Percentiles rank a stretch among this genome's conserved stretches.
Evolutionary conservation across 257 asterid genomes (phyloP).

Genomic region (Paulownia fortunei): DNA sequence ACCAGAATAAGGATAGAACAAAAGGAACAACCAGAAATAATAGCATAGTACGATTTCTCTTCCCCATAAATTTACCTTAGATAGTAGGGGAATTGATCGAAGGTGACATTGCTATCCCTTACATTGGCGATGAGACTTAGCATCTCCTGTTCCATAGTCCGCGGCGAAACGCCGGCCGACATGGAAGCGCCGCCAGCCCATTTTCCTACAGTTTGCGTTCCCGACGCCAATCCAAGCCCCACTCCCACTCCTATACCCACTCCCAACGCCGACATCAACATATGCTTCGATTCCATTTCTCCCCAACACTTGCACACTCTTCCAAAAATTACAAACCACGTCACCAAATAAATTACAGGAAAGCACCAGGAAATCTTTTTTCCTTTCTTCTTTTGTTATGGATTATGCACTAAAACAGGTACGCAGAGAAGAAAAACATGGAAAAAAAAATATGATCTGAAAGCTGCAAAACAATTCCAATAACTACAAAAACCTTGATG

Average conservation of each 20-base stretch:
- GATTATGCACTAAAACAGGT: neutral
- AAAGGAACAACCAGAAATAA: neutral
- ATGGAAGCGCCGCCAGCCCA: conserved; percentile 48
- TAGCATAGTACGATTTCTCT: neutral
- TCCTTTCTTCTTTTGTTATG: neutral
- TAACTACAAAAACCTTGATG: neutral
- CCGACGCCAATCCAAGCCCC: conserved; percentile 80
- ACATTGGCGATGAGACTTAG: conserved; percentile 57
- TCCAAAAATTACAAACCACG: neutral
- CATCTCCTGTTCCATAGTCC: conserved; percentile 74
- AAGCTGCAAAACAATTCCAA: neutral
- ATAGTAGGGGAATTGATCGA: conserved; percentile 77
- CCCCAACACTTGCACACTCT: neutral
- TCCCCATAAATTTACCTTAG: conserved; percentile 49
- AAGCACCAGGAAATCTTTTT: neutral
- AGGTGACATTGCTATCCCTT: conserved; percentile 63
- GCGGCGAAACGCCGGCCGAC: conserved; percentile 43
- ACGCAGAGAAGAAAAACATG: neutral
- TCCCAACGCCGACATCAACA: conserved; percentile 76
- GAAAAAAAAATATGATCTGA: neutral
- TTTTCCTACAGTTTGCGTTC: conserved; percentile 54
- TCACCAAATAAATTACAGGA: neutral
- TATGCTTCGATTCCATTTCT: conserved; percentile 71
- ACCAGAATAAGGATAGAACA: neutral
- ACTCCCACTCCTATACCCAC: conserved; percentile 85